Percentiles rank a stretch among this genome's conserved stretches.
Conservation (phyloP, 2,329 filamentous ascomycete genomes). For the Fusarium miscanthi region DNA sequence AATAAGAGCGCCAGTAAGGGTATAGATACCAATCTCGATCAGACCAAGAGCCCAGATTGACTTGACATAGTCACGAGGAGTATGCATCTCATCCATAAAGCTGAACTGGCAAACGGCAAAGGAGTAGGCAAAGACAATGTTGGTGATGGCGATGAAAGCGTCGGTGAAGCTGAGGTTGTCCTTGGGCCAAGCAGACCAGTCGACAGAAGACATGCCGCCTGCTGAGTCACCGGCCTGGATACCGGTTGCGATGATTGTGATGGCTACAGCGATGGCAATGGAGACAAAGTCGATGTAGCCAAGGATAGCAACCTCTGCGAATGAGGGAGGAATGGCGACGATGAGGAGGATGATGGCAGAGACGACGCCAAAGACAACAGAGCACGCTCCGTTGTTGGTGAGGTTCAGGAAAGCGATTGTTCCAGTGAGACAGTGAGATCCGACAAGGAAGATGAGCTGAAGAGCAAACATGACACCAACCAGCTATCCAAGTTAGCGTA, state of each 20-base stretch:
- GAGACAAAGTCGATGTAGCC: slow-evolving; percentile 69
- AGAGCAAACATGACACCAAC: slow-evolving; percentile 70
- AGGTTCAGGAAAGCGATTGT: slow-evolving; percentile 75
- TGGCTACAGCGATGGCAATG: slow-evolving; percentile 70
- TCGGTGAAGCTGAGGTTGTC: slow-evolving; percentile 60
- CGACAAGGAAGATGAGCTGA: slow-evolving; percentile 76
- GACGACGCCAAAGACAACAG: slow-evolving; percentile 58
- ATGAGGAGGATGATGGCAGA: slow-evolving; percentile 59
- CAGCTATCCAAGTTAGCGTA: slow-evolving; percentile 46
- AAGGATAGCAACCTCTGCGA: slow-evolving; percentile 61
- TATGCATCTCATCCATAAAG: slow-evolving; percentile 66
- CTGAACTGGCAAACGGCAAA: slow-evolving; percentile 64
- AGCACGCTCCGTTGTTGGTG: slow-evolving; percentile 64
- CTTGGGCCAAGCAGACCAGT: slow-evolving; percentile 60
- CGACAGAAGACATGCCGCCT: slow-evolving; percentile 48
- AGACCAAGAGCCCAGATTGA: slow-evolving; percentile 71
- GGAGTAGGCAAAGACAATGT: slow-evolving; percentile 78
- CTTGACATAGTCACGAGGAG: slow-evolving; percentile 59
- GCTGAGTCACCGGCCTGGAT: slow-evolving; percentile 51
- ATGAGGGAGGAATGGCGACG: slow-evolving; percentile 60
- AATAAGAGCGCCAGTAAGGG: slow-evolving; percentile 72
- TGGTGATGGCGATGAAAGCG: slow-evolving; percentile 70
- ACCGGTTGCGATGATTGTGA: slow-evolving; percentile 75
- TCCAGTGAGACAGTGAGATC: slow-evolving; percentile 78
- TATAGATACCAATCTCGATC: slow-evolving; percentile 73